Conservation (phyloP, 2,329 filamentous ascomycete species). For the Aspergillus oerlinghausenensis region DNA sequence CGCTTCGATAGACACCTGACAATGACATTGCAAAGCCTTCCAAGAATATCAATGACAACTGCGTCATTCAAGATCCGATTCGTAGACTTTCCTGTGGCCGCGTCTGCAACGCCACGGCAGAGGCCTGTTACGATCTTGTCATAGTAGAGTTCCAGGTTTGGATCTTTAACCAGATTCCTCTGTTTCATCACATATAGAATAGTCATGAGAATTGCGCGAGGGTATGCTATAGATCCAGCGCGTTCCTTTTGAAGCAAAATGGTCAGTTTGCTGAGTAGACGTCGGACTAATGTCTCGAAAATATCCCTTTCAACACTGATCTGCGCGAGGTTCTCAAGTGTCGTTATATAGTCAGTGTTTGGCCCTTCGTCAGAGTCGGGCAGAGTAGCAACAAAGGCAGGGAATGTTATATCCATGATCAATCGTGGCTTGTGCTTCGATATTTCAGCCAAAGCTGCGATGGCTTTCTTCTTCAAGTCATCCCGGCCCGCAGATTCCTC, state of each 20-base stretch:
- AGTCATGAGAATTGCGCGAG: constrained; percentile 57
- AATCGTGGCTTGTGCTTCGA: constrained; percentile 59
- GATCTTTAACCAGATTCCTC: constrained; percentile 41
- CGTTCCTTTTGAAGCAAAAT: constrained; percentile 50
- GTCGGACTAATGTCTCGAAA: constrained; percentile 59
- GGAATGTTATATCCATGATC: constrained; percentile 62
- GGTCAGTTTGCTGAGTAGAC: constrained; percentile 60
- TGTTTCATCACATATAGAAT: constrained; percentile 58
- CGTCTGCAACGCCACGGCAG: constrained; percentile 35
- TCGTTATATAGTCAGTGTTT: constrained; percentile 47
- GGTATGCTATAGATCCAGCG: constrained; percentile 47
- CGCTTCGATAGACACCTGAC: constrained; percentile 50
- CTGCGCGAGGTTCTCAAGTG: constrained; percentile 61
- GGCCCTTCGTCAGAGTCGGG: constrained; percentile 53
- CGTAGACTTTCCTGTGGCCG: constrained; percentile 29
- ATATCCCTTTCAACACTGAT: constrained; percentile 59
- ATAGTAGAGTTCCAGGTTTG: constrained; percentile 44
- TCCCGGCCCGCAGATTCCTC: constrained; percentile 54
- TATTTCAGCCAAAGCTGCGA: constrained; percentile 55
- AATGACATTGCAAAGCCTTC: constrained; percentile 57
- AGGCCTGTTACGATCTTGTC: constrained; percentile 48
- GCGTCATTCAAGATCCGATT: constrained; percentile 46
- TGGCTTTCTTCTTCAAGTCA: constrained; percentile 55
- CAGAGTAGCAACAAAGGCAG: constrained; percentile 60
- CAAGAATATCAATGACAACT: constrained; percentile 55